Base-by-base conservation (phyloP, 2,329 filamentous ascomycete species). In the Dactylellina parvicollis region DNA sequence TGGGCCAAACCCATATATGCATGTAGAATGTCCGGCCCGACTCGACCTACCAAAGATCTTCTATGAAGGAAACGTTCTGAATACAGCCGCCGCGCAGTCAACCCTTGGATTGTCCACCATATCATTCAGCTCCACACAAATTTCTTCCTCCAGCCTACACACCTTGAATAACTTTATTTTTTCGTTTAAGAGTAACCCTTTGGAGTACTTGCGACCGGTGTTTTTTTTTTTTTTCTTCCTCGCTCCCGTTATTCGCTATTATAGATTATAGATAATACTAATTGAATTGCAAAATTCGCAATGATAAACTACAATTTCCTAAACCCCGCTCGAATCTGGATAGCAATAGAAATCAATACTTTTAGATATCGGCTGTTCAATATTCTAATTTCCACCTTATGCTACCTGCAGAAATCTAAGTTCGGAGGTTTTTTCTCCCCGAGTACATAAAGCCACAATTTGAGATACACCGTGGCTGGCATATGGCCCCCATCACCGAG, bases 201-300 rank as follows among this genome's bases (percentile, higher is more conserved):
- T 22, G 40, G 40, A 20, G 40, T 44, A 44, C 38, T 32, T 36
- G 24, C 16, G 22, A 16, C 18, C 49, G 30, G 28, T 9, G 28
- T 54, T 54, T 22, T 36, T 24, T 54, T 38, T 54, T 32, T 38
- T 38, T 4, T 8, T 20, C 24, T 38, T 38, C 22, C 14, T 20
- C 14, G 2, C 47, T 34, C n/a, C n/a, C n/a, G n/a, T n/a, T n/a
- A n/a, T n/a, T n/a, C n/a, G n/a, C 7, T 7, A 34, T 34, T 44
- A 32, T 54, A 54, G 49, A 54, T 54, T 38, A 10, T n/a, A 24
- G 18, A 38, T 54, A 54, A 38, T 54, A 20, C 16, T 52, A 38
- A 32, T 54, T 36, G 30, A 54, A 54, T 54, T 54, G 47, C 47
- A 24, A 36, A 34, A 52, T 52, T 52, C 47, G 18, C 47, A 18